Evolutionary conservation across 164 flowering plant genomes (phyloP), one percentile per base, ranked within the genome.

Genomic region (Litsea cubeba): DNA sequence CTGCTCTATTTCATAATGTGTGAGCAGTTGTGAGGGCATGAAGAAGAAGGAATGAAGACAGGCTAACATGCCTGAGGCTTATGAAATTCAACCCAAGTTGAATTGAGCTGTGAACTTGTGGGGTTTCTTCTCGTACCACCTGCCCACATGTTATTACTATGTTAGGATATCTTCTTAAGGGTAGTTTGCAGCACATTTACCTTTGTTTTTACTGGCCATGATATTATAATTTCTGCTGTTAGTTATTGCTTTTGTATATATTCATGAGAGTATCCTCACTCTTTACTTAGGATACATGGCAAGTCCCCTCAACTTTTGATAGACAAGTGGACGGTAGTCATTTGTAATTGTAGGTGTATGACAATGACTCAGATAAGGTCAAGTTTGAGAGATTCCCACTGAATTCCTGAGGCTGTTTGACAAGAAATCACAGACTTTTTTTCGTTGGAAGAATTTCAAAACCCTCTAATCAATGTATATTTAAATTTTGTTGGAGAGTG

Each of bases 1-100:
- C 10, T 86, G 79, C 84, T 90, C n/a, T 88, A 87, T 79, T 85
- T 87, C 75, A 76, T 93, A 94, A 93, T 69, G 62, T 82, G 28
- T 20, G n/a, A 20, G 7, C n/a, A 14, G 60, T 5, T 15, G 60
- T 54, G 60, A 54, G 60, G n/a, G 17, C 15, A 54, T 54, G 60
- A 18, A 54, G 30, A 24, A 71, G 40, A 28, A 71, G 54, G 23
- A 71, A 25, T 23, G 58, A 28, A 40, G 82, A 63, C 11, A 7
- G 60, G 60, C 60, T 18, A 5, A 54, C 46, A 2, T 17, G 17
- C 60, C n/a, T 3, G 80, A 80, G 10, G 73, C 57, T 0, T 66
- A 62, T 0, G 46, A 68, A 49, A 68, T 32, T 68, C 70, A 68
- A 68, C 70, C 2, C 23, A 68, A 68, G 70, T 35, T 68, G 70